These are phyloP conservation scores for Sporothrix humicola DNA, from an alignment of 2,329 filamentous ascomycete species.

Conservation along the genomic window DNA sequence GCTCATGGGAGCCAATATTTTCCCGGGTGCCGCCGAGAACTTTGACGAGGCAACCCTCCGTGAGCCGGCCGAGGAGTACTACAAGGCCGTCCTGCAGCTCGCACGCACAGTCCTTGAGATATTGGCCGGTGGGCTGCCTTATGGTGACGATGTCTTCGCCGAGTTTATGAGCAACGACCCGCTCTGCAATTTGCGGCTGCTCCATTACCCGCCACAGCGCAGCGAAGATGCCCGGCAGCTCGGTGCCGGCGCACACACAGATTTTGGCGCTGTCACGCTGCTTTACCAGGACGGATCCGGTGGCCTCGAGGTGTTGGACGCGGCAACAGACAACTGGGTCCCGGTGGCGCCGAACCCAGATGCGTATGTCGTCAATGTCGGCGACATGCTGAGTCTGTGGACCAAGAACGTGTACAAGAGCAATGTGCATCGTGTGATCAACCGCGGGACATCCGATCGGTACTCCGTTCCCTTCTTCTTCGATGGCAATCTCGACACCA, in stretches of 20 bases:
- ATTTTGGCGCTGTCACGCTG: constrained; percentile 61
- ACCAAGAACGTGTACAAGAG: constrained; percentile 60
- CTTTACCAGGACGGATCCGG: constrained; percentile 58
- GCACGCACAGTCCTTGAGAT: constrained; percentile 50
- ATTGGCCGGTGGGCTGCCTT: constrained; percentile 51
- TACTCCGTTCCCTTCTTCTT: constrained; percentile 65
- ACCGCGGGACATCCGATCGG: constrained; percentile 55
- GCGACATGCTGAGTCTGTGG: constrained; percentile 57
- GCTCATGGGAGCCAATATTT: constrained; percentile 50
- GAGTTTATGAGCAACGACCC: constrained; percentile 51
- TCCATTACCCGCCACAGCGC: constrained; percentile 58
- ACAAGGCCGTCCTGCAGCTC: constrained; percentile 48
- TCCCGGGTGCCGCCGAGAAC: constrained; percentile 39
- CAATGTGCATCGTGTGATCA: constrained; percentile 62
- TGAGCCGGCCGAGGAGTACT: constrained; percentile 49
- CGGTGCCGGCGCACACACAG: constrained; percentile 57
- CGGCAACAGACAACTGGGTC: constrained; percentile 51
- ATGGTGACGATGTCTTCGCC: constrained; percentile 51
- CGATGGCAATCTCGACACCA: constrained; percentile 56
- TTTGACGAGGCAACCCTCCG: constrained; percentile 45
- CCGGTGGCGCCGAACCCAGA: constrained; percentile 51
- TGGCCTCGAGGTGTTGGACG: constrained; percentile 59
- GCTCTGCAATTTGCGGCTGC: constrained; percentile 52
- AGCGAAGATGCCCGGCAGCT: constrained; percentile 47
- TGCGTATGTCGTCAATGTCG: constrained; percentile 49